phyloP scores from a whole-genome alignment of 164 flowering plant genomes.

The Stephania cephalantha region DNA sequence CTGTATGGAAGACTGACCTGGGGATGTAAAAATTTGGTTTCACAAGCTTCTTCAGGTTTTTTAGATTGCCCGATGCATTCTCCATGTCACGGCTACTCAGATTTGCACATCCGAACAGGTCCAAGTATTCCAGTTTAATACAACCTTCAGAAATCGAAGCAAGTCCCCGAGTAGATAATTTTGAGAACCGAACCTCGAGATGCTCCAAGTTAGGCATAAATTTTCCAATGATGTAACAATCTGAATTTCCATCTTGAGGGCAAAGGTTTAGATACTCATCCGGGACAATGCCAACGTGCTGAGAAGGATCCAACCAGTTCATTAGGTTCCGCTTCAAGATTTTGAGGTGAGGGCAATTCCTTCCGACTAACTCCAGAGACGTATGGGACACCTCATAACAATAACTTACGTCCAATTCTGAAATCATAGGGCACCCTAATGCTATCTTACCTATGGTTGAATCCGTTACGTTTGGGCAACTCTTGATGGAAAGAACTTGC shows the following conservation, averaged over 20 bases:
- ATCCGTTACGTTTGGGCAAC: constrained; percentile 69
- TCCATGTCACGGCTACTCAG: constrained; percentile 62
- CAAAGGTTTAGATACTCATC: constrained; percentile 60
- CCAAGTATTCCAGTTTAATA: constrained; percentile 48
- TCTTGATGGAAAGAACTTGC: constrained; percentile 65
- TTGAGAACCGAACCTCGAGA: constrained; percentile 73
- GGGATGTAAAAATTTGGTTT: constrained; percentile 76
- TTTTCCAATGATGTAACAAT: constrained; percentile 58
- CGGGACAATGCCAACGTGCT: constrained; percentile 60
- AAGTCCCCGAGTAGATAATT: constrained; percentile 62
- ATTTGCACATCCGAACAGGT: constrained; percentile 74
- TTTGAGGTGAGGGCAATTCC: constrained; percentile 50
- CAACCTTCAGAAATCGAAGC: constrained; percentile 53
- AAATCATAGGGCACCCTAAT: constrained; percentile 42
- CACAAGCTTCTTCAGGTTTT: constrained; percentile 49
- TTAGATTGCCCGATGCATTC: constrained; percentile 42
- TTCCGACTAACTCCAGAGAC: constrained; percentile 57
- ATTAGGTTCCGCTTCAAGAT: constrained; percentile 57
- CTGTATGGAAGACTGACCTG: constrained; percentile 55
- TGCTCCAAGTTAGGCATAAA: constrained; percentile 59
- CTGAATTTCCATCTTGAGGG: constrained; percentile 76
- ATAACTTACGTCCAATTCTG: constrained; percentile 73
- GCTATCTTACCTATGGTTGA: constrained; percentile 48
- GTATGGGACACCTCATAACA: constrained; percentile 73
- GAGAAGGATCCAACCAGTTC: constrained; percentile 79